phyloP scores from a whole-genome alignment of 2,329 filamentous ascomycete species.

The Dryadomyces sulphureus region DNA sequence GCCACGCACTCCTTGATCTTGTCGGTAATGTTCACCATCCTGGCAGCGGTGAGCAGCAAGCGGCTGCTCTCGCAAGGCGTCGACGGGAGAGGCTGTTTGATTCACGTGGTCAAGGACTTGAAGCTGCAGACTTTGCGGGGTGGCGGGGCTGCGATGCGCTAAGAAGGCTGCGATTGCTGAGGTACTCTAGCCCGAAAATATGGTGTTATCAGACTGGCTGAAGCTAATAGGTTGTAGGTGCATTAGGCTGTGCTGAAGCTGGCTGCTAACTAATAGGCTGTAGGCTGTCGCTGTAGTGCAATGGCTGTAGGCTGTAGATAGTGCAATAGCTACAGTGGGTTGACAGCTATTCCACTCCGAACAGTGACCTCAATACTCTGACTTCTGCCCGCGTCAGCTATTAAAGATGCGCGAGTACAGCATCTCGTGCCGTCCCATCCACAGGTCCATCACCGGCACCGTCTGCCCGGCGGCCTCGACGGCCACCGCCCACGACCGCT shows the following conservation, averaged over 20 bases:
- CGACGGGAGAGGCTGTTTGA: neutral
- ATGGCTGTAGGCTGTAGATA: no score
- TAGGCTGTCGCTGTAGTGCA: no score
- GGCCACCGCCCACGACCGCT: conserved; percentile 40
- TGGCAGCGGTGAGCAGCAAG: conserved; percentile 16
- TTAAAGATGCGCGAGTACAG: conserved; percentile 81
- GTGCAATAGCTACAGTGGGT: no score
- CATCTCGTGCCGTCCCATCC: conserved; percentile 70
- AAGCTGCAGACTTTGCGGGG: neutral
- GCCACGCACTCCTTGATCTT: conserved; percentile 96
- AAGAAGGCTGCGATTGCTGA: no score
- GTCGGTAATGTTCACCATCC: conserved; percentile 98
- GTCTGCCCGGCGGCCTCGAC: conserved; percentile 58
- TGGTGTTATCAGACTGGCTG: no score
- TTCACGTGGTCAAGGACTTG: neutral
- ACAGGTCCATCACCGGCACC: conserved; percentile 66
- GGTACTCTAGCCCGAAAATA: no score
- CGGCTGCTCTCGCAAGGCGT: conserved; percentile 3
- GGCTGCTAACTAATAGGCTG: no score
- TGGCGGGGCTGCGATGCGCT: neutral
- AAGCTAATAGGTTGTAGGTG: no score
- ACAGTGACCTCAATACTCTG: no score
- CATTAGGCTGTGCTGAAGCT: no score
- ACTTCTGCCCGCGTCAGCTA: conserved; percentile 35
- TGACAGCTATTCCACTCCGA: no score